Evolutionary conservation across 768 basidiomycete species (phyloP).

Genomic region (Rickenella mellea): DNA sequence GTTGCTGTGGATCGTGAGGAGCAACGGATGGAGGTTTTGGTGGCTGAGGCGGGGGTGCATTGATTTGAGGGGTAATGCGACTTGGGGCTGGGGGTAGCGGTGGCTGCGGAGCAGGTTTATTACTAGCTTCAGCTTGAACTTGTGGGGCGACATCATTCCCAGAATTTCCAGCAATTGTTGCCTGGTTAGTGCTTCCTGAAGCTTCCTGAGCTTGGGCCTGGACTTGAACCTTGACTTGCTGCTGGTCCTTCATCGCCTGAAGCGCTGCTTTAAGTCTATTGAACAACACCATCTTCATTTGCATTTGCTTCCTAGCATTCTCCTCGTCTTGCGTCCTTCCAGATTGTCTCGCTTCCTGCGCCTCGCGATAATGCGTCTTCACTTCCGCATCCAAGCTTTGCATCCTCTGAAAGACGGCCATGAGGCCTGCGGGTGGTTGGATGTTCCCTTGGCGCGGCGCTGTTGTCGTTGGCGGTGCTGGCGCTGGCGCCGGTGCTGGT

Average conservation of each 20-base stretch:
- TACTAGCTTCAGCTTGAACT: neutral
- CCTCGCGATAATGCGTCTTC: too few relatives aligned
- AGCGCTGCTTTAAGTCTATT: too few relatives aligned
- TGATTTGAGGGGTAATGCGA: neutral
- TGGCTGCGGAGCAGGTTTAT: neutral
- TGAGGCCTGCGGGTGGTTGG: constrained; percentile 2
- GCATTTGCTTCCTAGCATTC: too few relatives aligned
- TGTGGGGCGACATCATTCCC: neutral
- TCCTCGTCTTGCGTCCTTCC: constrained; percentile 8
- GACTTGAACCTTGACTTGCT: neutral
- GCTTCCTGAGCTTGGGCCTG: neutral
- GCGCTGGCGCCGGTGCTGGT: constrained; percentile 9
- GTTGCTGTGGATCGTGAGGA: neutral
- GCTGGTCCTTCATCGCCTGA: too few relatives aligned
- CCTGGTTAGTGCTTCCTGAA: neutral
- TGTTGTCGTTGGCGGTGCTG: constrained; percentile 13
- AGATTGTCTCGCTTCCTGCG: constrained; percentile 1
- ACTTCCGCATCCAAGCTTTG: constrained; percentile 3
- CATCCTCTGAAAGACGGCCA: neutral
- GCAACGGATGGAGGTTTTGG: neutral
- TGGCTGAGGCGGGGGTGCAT: neutral
- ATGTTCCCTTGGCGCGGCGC: constrained; percentile 11
- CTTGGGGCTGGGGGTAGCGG: neutral
- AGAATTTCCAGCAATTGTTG: neutral
- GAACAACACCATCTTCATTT: too few relatives aligned